phyloP scores from a whole-genome alignment of 805 yeast species.

The Candida tallmaniae region DNA sequence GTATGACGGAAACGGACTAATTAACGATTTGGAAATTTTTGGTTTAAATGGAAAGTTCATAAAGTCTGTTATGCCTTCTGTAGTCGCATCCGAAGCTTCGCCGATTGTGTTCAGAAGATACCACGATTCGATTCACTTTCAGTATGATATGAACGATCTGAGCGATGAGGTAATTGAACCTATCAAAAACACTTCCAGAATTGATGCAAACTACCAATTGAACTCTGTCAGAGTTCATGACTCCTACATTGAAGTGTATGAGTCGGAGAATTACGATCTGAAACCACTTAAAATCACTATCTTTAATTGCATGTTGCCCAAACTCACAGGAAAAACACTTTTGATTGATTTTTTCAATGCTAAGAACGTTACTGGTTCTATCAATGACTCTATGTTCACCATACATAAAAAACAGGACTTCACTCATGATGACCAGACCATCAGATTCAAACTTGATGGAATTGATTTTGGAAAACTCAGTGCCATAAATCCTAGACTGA shows the following conservation, averaged over 20 bases:
- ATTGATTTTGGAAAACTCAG: constrained; percentile 33
- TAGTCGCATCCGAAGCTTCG: constrained; percentile 3
- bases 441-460: constrained; percentile 39
- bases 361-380: constrained; percentile 64
- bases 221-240: constrained; percentile 46
- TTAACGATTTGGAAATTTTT: constrained; percentile 43
- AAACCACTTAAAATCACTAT: constrained; percentile 47
- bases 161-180: constrained; percentile 12
- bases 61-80: constrained; percentile 9
- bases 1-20: constrained; percentile 52
- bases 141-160: constrained; percentile 27
- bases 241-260: constrained; percentile 40
- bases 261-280: constrained; percentile 12
- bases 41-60: constrained; percentile 42
- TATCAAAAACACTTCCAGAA: constrained; percentile 4
- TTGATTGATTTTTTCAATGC: constrained; percentile 68
- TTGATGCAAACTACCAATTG: constrained; percentile 32
- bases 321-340: constrained; percentile 52
- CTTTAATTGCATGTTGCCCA: constrained; percentile 63
- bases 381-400: constrained; percentile 71
- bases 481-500: constrained; percentile 28
- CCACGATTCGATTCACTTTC: constrained; percentile 27
- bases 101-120: constrained; percentile 16
- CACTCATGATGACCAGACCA: constrained; percentile 22
- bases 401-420: constrained; percentile 67